Conservation (phyloP, 805 yeast genomes). For the Nakazawaea populi region DNA sequence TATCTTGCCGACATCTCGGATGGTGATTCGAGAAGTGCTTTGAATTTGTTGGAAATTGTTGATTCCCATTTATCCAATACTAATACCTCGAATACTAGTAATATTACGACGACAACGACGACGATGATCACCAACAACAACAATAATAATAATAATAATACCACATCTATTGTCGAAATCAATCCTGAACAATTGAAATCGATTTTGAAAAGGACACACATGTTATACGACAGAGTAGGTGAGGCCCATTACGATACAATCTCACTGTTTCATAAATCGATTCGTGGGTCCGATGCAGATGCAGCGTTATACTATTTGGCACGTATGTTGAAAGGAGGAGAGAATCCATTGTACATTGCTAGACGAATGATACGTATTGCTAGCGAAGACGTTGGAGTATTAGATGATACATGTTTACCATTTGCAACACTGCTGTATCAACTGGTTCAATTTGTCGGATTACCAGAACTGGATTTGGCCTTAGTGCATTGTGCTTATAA, state of each 20-base stretch:
- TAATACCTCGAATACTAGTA: too few relatives aligned
- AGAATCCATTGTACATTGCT: constrained; percentile 84
- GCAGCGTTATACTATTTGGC: constrained; percentile 86
- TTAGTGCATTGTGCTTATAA: constrained; percentile 93
- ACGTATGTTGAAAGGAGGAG: constrained; percentile 89
- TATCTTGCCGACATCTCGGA: constrained; percentile 69
- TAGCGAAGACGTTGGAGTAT: constrained; percentile 86
- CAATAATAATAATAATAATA: neutral
- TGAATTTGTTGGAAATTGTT: constrained; percentile 72
- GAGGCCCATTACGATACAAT: constrained; percentile 94
- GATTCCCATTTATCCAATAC: constrained; percentile 36
- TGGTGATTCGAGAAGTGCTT: constrained; percentile 86
- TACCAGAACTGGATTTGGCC: constrained; percentile 90
- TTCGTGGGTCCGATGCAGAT: constrained; percentile 85
- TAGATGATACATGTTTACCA: constrained; percentile 80
- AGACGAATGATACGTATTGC: constrained; percentile 93
- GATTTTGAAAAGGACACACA: constrained; percentile 42
- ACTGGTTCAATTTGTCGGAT: constrained; percentile 83
- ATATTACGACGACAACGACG: constrained; percentile 19
- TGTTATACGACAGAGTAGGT: constrained; percentile 79
- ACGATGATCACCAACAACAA: neutral
- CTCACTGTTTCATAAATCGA: constrained; percentile 90
- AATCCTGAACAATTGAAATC: constrained; percentile 31
- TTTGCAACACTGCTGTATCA: constrained; percentile 83
- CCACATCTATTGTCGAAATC: constrained; percentile 26